Conservation (phyloP, 2,329 filamentous ascomycete species). For the Diaporthe vaccinii region DNA sequence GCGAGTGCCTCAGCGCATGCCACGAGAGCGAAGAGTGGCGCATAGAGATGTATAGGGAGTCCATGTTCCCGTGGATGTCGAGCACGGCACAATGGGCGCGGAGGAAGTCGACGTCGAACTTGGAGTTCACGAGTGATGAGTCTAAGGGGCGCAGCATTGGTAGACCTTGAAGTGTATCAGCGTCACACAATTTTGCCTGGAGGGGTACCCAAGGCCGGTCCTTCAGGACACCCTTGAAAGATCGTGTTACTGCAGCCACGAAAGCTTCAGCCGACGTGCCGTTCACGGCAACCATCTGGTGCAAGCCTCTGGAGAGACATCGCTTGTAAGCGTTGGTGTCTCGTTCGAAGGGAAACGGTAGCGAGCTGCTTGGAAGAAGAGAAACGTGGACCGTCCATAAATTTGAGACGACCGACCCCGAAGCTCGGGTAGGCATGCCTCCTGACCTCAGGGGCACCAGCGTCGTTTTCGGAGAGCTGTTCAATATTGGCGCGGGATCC, state of each 20-base stretch:
- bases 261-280: constrained; percentile 65
- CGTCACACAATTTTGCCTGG: constrained; percentile 71
- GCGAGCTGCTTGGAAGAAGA: constrained; percentile 65
- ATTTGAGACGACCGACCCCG: constrained; percentile 48
- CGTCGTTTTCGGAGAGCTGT: constrained; percentile 3
- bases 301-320: constrained; percentile 71
- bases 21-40: constrained; percentile 67
- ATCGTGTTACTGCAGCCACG: constrained; percentile 59
- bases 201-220: constrained; percentile 69
- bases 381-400: constrained; percentile 73
- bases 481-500: constrained; percentile 23
- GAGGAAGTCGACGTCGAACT: constrained; percentile 66
- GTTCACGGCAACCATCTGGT: constrained; percentile 68
- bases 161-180: constrained; percentile 65
- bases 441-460: constrained; percentile 39
- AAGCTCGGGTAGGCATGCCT: constrained; percentile 43
- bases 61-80: constrained; percentile 66
- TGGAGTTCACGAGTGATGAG: constrained; percentile 53
- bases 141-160: constrained; percentile 72
- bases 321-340: constrained; percentile 73
- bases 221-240: constrained; percentile 64
- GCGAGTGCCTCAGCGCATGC: constrained; percentile 63
- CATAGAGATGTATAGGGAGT: constrained; percentile 73
- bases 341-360: constrained; percentile 73
- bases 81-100: constrained; percentile 68